Evolutionary conservation across 108 stramenopile genomes (phyloP).

Genomic region (Cyclotella sp.): DNA sequence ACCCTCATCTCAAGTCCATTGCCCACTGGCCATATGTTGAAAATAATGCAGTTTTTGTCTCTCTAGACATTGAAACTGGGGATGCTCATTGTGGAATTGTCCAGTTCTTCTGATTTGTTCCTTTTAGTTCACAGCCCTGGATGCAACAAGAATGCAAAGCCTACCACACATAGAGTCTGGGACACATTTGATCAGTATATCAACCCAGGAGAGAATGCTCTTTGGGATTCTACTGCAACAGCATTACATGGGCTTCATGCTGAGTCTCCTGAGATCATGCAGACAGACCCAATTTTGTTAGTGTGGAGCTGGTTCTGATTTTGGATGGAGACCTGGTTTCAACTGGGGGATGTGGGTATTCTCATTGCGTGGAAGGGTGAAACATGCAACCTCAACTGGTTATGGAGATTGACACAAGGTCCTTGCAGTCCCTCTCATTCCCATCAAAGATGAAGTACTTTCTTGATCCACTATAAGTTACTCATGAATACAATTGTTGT

Average conservation of each 20-base stretch:
- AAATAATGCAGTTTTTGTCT: background rate
- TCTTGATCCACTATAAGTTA: background rate
- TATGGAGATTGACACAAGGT: slow-evolving; percentile 7
- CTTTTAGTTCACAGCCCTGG: background rate
- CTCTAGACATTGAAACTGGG: background rate
- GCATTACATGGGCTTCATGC: too few relatives aligned
- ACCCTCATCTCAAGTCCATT: background rate
- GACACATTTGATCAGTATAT: background rate
- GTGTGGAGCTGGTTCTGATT: background rate
- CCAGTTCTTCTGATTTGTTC: background rate
- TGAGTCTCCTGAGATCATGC: background rate
- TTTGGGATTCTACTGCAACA: background rate
- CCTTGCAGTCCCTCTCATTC: background rate
- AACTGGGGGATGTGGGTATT: background rate
- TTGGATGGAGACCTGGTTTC: background rate
- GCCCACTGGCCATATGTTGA: background rate
- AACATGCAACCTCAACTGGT: slow-evolving; percentile 12
- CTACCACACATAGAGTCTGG: background rate
- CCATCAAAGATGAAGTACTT: slow-evolving; percentile 4
- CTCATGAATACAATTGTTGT: background rate
- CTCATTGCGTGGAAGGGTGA: slow-evolving; percentile 1
- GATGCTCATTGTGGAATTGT: background rate
- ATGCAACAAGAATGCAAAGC: background rate
- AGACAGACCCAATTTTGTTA: background rate
- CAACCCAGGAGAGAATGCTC: background rate